Percentiles rank a stretch among this genome's conserved stretches.
Conservation (phyloP, 345 rosid genomes). For the Psidium friedrichsthalianum region DNA sequence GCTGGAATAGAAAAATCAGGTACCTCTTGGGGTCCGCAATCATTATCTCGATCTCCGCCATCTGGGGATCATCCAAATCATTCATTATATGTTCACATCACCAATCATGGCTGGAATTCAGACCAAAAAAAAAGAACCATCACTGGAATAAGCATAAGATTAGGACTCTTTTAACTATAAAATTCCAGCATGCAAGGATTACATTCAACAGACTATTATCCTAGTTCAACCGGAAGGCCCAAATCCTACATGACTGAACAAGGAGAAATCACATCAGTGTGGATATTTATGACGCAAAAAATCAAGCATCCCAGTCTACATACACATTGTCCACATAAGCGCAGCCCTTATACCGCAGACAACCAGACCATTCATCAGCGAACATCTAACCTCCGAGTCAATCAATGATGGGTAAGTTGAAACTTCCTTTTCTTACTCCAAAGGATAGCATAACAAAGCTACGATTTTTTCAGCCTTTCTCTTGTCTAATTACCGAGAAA, state of each 20-base stretch:
- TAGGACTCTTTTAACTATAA: background rate
- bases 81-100: slow-evolving; percentile 93
- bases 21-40: slow-evolving; percentile 83
- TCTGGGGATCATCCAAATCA: slow-evolving; percentile 67
- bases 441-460: background rate
- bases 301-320: background rate
- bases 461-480: background rate
- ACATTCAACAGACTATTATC: background rate
- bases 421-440: background rate
- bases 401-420: background rate
- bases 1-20: background rate
- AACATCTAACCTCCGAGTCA: background rate
- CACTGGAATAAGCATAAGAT: slow-evolving; percentile 6
- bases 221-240: background rate
- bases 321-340: background rate
- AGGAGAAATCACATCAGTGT: background rate
- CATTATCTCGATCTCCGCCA: slow-evolving; percentile 92
- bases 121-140: slow-evolving; percentile 21
- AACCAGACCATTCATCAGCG: background rate
- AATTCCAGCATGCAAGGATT: background rate
- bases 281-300: fast-evolving
- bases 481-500: background rate
- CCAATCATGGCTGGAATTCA: slow-evolving; percentile 69
- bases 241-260: background rate
- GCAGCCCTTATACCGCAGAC: background rate